Conservation (phyloP, 2,329 filamentous ascomycete species). For the Rachicladosporium sp. region DNA sequence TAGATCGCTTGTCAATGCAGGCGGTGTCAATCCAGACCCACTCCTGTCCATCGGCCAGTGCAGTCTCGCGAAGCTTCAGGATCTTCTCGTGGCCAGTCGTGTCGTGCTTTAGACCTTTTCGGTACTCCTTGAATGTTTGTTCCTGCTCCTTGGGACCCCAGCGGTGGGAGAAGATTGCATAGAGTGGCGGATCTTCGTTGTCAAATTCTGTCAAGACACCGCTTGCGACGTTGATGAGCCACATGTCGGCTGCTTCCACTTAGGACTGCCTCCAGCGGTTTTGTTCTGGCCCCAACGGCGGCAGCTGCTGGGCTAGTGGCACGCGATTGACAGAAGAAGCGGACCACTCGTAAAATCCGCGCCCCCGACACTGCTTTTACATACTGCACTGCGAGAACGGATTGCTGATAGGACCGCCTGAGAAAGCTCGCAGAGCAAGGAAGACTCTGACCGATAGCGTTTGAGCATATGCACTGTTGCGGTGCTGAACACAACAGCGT, state of each 20-base stretch:
- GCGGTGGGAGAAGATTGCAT: constrained; percentile 16
- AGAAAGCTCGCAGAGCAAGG: too few relatives aligned
- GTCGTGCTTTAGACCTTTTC: background rate
- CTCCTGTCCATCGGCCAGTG: constrained; percentile 9
- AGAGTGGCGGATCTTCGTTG: constrained; percentile 11
- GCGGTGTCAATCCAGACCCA: constrained; percentile 15
- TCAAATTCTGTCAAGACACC: constrained; percentile 8
- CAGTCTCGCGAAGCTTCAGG: constrained; percentile 9
- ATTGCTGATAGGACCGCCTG: too few relatives aligned
- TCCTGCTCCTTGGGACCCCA: constrained; percentile 11
- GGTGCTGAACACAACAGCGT: too few relatives aligned
- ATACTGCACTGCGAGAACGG: too few relatives aligned
- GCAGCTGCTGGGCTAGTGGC: too few relatives aligned
- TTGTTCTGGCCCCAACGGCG: too few relatives aligned
- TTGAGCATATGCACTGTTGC: too few relatives aligned
- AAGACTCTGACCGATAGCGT: too few relatives aligned
- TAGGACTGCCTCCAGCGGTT: too few relatives aligned
- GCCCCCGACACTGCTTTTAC: too few relatives aligned
- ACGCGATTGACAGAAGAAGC: too few relatives aligned
- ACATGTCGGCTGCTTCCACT: constrained; percentile 4
- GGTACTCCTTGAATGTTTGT: constrained; percentile 13
- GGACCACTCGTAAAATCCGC: too few relatives aligned
- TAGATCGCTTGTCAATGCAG: constrained; percentile 13
- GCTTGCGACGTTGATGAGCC: constrained; percentile 7
- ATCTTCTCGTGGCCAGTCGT: constrained; percentile 15